Conservation (phyloP, 2,329 filamentous ascomycete genomes). For the Alternaria brassicae region DNA sequence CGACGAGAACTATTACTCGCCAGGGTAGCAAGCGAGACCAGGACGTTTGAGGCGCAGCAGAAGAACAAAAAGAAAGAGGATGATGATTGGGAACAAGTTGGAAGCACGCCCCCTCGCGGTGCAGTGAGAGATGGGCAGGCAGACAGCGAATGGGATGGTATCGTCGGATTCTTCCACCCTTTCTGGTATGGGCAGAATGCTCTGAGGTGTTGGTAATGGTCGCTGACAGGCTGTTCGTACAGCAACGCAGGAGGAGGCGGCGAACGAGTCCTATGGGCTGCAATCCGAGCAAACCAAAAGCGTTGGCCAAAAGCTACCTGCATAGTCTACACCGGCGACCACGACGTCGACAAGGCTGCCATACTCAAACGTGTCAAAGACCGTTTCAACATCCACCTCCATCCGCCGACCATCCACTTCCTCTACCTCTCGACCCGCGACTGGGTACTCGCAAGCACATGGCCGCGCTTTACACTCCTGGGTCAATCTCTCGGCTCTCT, state of each 20-base stretch:
- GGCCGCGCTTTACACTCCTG: conserved; percentile 89
- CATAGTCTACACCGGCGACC: conserved; percentile 93
- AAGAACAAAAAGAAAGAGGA: conserved; percentile 53
- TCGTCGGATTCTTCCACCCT: conserved; percentile 96
- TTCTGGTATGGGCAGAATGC: conserved; percentile 73
- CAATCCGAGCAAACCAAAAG: conserved; percentile 87
- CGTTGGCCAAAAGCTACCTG: conserved; percentile 89
- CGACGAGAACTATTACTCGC: conserved; percentile 45
- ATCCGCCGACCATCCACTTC: conserved; percentile 83
- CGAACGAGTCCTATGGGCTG: conserved; percentile 95
- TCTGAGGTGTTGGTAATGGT: not conserved
- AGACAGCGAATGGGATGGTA: conserved; percentile 75
- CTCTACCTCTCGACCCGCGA: conserved; percentile 88
- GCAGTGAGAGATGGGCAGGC: conserved; percentile 54
- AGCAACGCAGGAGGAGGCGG: conserved; percentile 96
- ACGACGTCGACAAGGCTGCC: conserved; percentile 79
- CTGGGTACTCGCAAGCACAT: conserved; percentile 85
- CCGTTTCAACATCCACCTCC: conserved; percentile 90
- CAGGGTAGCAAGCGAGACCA: conserved; percentile 43
- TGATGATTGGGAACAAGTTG: conserved; percentile 75
- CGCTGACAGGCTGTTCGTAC: conserved; percentile 26
- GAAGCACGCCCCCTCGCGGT: conserved; percentile 58
- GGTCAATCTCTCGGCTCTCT: conserved; percentile 94
- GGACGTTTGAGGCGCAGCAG: conserved; percentile 28
- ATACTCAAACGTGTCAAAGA: conserved; percentile 79